Percentiles rank a stretch among this genome's conserved stretches.
These are phyloP conservation scores for Prunus fruticosa DNA, from an alignment of 306 rosid genomes.

Conservation along the genomic window DNA sequence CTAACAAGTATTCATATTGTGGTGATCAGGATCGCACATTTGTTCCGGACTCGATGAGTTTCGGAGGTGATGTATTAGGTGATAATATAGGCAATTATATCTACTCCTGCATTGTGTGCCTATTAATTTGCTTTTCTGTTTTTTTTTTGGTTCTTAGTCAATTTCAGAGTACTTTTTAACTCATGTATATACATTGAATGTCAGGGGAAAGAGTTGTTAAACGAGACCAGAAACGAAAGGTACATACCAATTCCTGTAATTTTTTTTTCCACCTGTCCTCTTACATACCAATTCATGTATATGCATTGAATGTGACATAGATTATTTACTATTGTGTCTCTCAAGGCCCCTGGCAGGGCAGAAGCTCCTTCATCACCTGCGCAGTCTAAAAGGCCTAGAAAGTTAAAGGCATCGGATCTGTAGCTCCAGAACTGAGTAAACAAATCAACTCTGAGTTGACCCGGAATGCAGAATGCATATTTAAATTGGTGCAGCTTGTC, in stretches of 20 bases:
- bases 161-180: conserved; percentile 19
- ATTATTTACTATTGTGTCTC: conserved; percentile 8
- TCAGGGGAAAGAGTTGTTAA: conserved; percentile 80
- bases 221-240: conserved; percentile 96
- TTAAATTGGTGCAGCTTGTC: not conserved
- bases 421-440: conserved; percentile 41
- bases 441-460: conserved; percentile 14
- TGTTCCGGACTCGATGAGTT: conserved; percentile 70
- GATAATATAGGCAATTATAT: not conserved
- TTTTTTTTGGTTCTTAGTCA: conserved; percentile 12
- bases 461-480: not conserved
- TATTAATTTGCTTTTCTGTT: not conserved
- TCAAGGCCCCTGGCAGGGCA: conserved; percentile 71
- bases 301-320: conserved; percentile 8
- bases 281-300: not conserved
- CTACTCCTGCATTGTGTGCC: not conserved
- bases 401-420: conserved; percentile 83
- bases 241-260: conserved; percentile 25
- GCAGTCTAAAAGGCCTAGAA: conserved; percentile 91
- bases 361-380: conserved; percentile 87
- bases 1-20: conserved; percentile 35
- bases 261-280: not conserved
- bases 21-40: conserved; percentile 76
- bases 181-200: conserved; percentile 24
- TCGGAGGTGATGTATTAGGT: conserved; percentile 57